phyloP scores from a whole-genome alignment of 2,329 filamentous ascomycete genomes.

The Aspergillus niger region DNA sequence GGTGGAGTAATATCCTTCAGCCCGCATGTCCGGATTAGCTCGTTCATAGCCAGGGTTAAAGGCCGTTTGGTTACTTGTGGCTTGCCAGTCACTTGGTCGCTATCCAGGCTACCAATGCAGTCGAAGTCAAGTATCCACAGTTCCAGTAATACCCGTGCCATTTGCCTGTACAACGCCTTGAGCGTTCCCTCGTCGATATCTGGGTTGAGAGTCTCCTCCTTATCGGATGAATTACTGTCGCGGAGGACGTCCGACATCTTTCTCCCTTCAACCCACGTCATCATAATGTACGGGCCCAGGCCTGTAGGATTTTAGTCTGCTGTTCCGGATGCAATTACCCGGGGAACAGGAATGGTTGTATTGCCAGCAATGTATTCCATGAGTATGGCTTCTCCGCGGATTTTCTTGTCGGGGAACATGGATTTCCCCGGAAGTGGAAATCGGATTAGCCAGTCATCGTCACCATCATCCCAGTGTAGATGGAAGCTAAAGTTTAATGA shows the following conservation, averaged over 20 bases:
- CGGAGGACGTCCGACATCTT: conserved; percentile 11
- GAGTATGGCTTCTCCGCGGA: conserved; percentile 4
- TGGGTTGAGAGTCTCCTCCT: neutral
- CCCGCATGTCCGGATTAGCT: conserved; percentile 11
- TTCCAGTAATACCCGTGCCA: conserved; percentile 11
- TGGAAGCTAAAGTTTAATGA: conserved; percentile 17
- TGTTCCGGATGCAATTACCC: conserved; percentile 3
- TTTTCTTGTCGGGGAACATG: conserved; percentile 18
- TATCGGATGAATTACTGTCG: neutral
- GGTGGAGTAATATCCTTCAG: neutral
- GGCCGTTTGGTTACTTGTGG: neutral
- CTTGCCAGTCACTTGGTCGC: neutral
- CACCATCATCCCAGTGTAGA: conserved; percentile 16
- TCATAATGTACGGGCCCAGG: conserved; percentile 18
- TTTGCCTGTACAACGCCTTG: conserved; percentile 7
- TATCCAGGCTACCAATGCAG: conserved; percentile 1
- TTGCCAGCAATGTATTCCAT: conserved; percentile 11
- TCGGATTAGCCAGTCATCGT: conserved; percentile 17
- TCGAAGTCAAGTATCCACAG: conserved; percentile 11
- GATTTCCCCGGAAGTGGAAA: conserved; percentile 16
- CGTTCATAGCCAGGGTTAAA: conserved; percentile 6
- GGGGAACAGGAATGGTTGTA: conserved; percentile 14
- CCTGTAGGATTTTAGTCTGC: conserved; percentile 7
- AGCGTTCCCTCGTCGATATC: neutral
- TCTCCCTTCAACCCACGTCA: conserved; percentile 12